Percentiles rank a stretch among this genome's conserved stretches.
These are phyloP conservation scores for Termitomyces sp. DNA, from an alignment of 768 basidiomycete genomes.

Conservation along the genomic window DNA sequence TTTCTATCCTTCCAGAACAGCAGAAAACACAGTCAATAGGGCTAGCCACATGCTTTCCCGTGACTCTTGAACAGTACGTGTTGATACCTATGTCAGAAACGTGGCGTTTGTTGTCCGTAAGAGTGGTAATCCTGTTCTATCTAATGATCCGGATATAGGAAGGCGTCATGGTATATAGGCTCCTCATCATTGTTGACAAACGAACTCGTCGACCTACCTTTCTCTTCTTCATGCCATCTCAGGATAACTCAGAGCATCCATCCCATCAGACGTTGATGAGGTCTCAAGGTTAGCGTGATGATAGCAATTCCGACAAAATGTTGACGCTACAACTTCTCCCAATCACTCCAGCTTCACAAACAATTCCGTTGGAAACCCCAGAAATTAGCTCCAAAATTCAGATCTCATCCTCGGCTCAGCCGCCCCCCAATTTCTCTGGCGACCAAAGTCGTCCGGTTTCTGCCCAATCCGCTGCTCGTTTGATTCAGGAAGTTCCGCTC, in stretches of 20 bases:
- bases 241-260: background rate
- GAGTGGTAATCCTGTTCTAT: background rate
- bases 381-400: background rate
- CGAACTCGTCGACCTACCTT: background rate
- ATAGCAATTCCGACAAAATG: background rate
- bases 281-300: background rate
- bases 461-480: background rate
- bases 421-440: background rate
- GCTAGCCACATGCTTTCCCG: background rate
- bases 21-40: background rate
- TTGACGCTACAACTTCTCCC: background rate
- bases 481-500: background rate
- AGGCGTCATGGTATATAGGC: background rate
- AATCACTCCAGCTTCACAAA: background rate
- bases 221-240: background rate
- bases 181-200: background rate
- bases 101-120: background rate
- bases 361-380: background rate
- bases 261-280: background rate
- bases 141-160: background rate
- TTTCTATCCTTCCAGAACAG: background rate
- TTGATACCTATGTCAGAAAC: background rate
- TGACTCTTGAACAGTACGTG: background rate
- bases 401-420: background rate
- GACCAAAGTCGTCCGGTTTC: background rate